Base-by-base conservation (phyloP, 1,284 basidiomycete species). In the Ceratobasidium sp. region DNA sequence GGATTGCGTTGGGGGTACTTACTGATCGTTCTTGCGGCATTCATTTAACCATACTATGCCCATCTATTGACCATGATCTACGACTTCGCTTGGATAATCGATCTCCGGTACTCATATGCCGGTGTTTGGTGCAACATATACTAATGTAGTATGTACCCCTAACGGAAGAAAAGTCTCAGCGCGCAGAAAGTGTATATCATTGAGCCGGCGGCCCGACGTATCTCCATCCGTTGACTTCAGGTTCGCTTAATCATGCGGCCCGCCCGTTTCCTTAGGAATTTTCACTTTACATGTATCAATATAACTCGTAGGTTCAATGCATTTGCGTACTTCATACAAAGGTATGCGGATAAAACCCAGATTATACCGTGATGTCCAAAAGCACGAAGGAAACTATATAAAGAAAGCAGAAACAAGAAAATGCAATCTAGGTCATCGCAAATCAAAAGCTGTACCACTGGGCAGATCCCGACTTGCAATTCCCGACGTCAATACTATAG, bases 281-380 rank as follows among this genome's bases (percentile, higher is more conserved):
- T 17, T 7, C 45, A 10, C 22, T 54, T 17, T 27, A 5, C 3
- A 35, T 40, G 47, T 42, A 52, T 65, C 62, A 35, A 45, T 53
- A 65, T 65, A 38, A 54, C 50, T 25, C 29, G 50, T 32, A 49
- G 62, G 62, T 65, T 65, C 25, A 40, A 65, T 65, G 62, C 50
- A 54, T 65, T 65, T 54, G 43, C 53, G 49, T 65, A 65, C 49
- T 53, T 65, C 38, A 65, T 65, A 65, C 60, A 64, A 64, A 20
- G 12, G 38, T 31, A 54, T 65, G 62, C 62, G 62, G 43, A 65
- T 42, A 65, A 65, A 64, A 65, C 45, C 38, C 45, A 22, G 62
- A 65, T 22, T 43, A 53, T 13, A 29, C 45, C 20, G 20, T 20
- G 20, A 22, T 22, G 45, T 47, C 45, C 45, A 12, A 12, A 47